Evolutionary conservation across 306 rosid species (phyloP).

Genomic region (Quercus parvula): DNA sequence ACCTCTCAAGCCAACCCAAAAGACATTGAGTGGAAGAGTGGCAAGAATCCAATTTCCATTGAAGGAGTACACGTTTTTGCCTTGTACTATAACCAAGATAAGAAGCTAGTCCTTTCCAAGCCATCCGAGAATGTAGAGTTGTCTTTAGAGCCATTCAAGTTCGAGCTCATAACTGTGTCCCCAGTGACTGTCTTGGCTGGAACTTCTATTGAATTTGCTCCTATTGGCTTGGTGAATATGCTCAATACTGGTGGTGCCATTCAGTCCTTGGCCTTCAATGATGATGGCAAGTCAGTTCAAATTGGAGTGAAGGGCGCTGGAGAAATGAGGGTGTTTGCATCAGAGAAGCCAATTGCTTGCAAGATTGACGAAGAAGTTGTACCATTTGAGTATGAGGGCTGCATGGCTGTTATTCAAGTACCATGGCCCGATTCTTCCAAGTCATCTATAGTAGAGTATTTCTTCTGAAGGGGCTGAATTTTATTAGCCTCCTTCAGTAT

Average conservation of each 20-base stretch:
- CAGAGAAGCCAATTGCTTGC: slow-evolving; percentile 57
- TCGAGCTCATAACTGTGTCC: slow-evolving; percentile 74
- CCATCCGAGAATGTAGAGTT: slow-evolving; percentile 47
- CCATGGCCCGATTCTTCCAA: slow-evolving; percentile 74
- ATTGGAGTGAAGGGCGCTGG: slow-evolving; percentile 70
- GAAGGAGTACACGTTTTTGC: slow-evolving; percentile 53
- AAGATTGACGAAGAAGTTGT: slow-evolving; percentile 49
- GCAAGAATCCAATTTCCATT: slow-evolving; percentile 52
- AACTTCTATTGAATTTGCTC: slow-evolving; percentile 59
- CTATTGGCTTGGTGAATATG: slow-evolving; percentile 86
- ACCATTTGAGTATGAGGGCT: slow-evolving; percentile 53
- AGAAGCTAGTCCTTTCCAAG: slow-evolving; percentile 56
- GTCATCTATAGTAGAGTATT: slow-evolving; percentile 50
- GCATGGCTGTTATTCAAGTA: slow-evolving; percentile 58
- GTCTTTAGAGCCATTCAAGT: slow-evolving; percentile 78
- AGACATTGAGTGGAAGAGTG: slow-evolving; percentile 84
- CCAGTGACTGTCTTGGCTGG: slow-evolving; percentile 46
- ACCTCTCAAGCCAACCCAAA: slow-evolving; percentile 48
- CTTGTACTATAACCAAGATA: slow-evolving; percentile 55
- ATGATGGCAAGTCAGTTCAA: slow-evolving; percentile 28
- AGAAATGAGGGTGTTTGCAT: slow-evolving; percentile 71
- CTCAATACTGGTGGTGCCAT: slow-evolving; percentile 83
- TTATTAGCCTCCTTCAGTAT: neutral
- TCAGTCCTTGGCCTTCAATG: slow-evolving; percentile 45
- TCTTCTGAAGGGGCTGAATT: slow-evolving; percentile 24